Evolutionary conservation across 2,329 filamentous ascomycete genomes (phyloP).

Genomic region (Talaromyces marneffei): DNA sequence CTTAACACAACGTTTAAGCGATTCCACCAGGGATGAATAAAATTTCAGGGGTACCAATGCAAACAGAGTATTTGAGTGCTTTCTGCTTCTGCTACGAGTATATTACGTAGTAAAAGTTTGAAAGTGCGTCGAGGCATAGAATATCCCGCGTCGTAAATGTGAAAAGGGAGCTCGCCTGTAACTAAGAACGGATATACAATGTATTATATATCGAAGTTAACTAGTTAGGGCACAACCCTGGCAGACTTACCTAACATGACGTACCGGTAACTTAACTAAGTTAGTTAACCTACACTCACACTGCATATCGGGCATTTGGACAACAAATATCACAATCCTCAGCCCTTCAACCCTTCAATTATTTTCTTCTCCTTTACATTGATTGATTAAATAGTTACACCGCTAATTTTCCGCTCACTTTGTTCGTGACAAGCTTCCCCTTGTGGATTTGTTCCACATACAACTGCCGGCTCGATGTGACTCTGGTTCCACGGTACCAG

Average conservation of each 20-base stretch:
- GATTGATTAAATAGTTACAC: background rate
- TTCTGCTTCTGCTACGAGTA: too few species aligned
- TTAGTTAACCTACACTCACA: background rate
- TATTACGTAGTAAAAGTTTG: background rate
- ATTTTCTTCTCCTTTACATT: background rate
- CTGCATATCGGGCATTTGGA: background rate
- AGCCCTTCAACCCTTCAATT: background rate
- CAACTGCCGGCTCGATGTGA: background rate
- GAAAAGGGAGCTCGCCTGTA: background rate
- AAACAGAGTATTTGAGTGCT: background rate
- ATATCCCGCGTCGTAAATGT: background rate
- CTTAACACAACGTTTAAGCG: too few species aligned
- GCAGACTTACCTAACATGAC: background rate
- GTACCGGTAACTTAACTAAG: too few species aligned
- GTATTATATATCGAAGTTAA: too few species aligned
- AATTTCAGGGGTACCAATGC: too few species aligned
- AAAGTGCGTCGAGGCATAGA: background rate
- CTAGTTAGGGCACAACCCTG: conserved; percentile 4
- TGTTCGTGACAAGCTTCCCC: background rate
- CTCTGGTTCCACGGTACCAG: background rate
- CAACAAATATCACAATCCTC: too few species aligned
- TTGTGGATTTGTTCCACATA: background rate
- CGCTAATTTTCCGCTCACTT: background rate
- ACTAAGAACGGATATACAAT: background rate
- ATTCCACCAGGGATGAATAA: too few species aligned